Conservation (phyloP, 495 filamentous ascomycete genomes). For the Aspergillus steynii region DNA sequence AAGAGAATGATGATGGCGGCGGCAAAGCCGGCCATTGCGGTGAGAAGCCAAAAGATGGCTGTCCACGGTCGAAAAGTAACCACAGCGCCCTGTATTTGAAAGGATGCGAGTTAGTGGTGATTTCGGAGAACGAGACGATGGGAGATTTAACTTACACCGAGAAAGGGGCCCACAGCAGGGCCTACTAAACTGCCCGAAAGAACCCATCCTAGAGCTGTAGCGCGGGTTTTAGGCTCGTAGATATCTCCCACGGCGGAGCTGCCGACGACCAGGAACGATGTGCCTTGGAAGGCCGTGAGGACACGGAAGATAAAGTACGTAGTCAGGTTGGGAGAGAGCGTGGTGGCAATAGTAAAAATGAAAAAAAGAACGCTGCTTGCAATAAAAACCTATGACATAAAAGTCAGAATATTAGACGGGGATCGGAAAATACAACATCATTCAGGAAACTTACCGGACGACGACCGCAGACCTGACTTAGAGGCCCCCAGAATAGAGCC, state of each 20-base stretch:
- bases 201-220: constrained; percentile 55
- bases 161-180: constrained; percentile 52
- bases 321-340: constrained; percentile 64
- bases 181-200: constrained; percentile 55
- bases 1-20: constrained; percentile 37
- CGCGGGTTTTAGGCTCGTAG: constrained; percentile 45
- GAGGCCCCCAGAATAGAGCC: constrained; percentile 53
- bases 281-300: constrained; percentile 71
- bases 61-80: constrained; percentile 59
- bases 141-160: neutral
- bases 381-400: constrained; percentile 5
- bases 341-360: constrained; percentile 64
- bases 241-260: neutral
- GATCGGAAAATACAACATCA: constrained; percentile 39
- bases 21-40: constrained; percentile 47
- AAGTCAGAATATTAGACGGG: constrained; percentile 35
- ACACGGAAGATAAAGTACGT: constrained; percentile 70
- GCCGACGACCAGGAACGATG: constrained; percentile 31
- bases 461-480: constrained; percentile 39
- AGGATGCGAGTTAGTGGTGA: constrained; percentile 26
- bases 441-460: constrained; percentile 43
- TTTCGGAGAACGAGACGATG: neutral
- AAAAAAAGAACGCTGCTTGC: constrained; percentile 59
- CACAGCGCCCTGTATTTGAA: constrained; percentile 50
- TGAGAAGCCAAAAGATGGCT: constrained; percentile 60